Percentiles rank a stretch among this genome's conserved stretches.
phyloP scores from a whole-genome alignment of 805 yeast genomes.

The Saccharomycopsis sp. region DNA sequence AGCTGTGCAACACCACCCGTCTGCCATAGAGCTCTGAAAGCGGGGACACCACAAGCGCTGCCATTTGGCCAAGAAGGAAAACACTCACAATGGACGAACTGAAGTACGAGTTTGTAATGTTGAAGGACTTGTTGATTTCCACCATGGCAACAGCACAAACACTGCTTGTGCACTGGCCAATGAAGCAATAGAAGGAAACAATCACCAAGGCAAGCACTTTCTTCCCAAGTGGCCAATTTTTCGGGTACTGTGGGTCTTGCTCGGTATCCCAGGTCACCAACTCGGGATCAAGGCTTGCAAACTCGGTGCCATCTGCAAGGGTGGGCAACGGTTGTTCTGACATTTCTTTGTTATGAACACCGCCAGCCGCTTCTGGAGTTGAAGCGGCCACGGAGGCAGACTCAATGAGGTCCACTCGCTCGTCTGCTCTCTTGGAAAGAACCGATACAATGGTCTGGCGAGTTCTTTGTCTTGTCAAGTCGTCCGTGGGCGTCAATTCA shows the following conservation, averaged over 20 bases:
- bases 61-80: constrained; percentile 59
- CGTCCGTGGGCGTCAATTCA: too few species aligned
- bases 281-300: constrained; percentile 49
- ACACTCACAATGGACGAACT: constrained; percentile 50
- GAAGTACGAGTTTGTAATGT: constrained; percentile 34
- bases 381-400: background rate
- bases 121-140: constrained; percentile 37
- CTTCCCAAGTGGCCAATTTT: constrained; percentile 43
- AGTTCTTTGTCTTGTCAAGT: constrained; percentile 33
- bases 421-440: constrained; percentile 16
- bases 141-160: constrained; percentile 53
- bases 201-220: constrained; percentile 39
- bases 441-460: constrained; percentile 33
- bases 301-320: constrained; percentile 42
- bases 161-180: constrained; percentile 56
- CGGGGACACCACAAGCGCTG: constrained; percentile 60
- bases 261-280: constrained; percentile 59
- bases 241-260: constrained; percentile 55
- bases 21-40: constrained; percentile 61
- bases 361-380: background rate
- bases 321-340: constrained; percentile 27
- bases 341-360: too few species aligned
- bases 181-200: constrained; percentile 46
- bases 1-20: constrained; percentile 41
- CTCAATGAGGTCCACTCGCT: background rate